These are phyloP conservation scores for Apiotrichum montevideense DNA, from an alignment of 1,284 basidiomycete species.

Conservation along the genomic window DNA sequence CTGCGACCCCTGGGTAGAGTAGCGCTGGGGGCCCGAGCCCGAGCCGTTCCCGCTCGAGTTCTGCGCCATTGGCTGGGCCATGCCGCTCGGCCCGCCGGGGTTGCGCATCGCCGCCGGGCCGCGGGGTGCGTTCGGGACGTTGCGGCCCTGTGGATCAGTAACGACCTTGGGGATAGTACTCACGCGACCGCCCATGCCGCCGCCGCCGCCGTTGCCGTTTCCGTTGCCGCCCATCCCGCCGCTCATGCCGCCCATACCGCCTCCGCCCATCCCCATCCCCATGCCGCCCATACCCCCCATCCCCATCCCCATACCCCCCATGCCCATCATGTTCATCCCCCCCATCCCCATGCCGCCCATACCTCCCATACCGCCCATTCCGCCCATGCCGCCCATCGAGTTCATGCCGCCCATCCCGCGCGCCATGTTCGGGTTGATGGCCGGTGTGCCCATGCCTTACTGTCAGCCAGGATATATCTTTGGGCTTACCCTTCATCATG, in stretches of 20 bases:
- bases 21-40: conserved; percentile 62
- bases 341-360: conserved; percentile 14
- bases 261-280: conserved; percentile 47
- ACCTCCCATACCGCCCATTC: conserved; percentile 40
- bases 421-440: conserved; percentile 46
- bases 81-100: conserved; percentile 33
- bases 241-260: conserved; percentile 12
- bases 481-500: conserved; percentile 46
- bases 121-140: conserved; percentile 41
- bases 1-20: conserved; percentile 43
- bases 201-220: conserved; percentile 17
- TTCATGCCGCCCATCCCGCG: conserved; percentile 13
- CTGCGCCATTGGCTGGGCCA: conserved; percentile 47
- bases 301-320: conserved; percentile 52
- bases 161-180: background rate
- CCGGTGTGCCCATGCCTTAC: conserved; percentile 35
- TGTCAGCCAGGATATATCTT: background rate
- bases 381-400: conserved; percentile 15
- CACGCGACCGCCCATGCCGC: conserved; percentile 36
- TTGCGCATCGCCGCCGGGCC: conserved; percentile 49
- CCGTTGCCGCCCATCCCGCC: conserved; percentile 9
- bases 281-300: conserved; percentile 43
- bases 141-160: conserved; percentile 5
- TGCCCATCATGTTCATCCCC: conserved; percentile 22
- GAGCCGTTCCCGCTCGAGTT: conserved; percentile 49